phyloP scores from a whole-genome alignment of 805 yeast genomes.

The Schwanniomyces polymorphus region DNA sequence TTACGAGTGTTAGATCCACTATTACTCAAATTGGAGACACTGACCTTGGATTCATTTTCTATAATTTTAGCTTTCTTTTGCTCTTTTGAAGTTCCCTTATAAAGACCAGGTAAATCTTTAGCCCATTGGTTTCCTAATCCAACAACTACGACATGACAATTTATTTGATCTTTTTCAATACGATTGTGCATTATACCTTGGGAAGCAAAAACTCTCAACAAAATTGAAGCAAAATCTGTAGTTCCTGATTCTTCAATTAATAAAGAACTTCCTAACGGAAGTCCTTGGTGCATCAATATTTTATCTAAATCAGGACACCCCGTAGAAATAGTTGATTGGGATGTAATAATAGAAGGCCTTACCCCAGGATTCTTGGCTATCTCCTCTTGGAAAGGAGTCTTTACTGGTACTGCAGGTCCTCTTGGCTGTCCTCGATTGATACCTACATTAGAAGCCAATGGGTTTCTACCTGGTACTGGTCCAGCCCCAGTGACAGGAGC shows the following conservation, averaged over 20 bases:
- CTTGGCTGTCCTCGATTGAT: neutral
- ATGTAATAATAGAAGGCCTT: constrained; percentile 73
- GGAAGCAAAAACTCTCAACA: constrained; percentile 68
- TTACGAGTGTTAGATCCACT: constrained; percentile 6
- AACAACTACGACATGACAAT: constrained; percentile 64
- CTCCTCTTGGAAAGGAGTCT: neutral
- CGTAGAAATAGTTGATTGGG: constrained; percentile 76
- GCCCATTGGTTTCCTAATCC: constrained; percentile 62
- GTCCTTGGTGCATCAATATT: constrained; percentile 75
- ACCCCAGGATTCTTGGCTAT: constrained; percentile 51
- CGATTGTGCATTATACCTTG: constrained; percentile 75
- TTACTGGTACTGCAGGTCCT: constrained; percentile 1
- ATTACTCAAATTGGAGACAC: constrained; percentile 59
- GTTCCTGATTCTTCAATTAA: constrained; percentile 82
- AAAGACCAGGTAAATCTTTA: constrained; percentile 72
- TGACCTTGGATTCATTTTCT: constrained; percentile 59
- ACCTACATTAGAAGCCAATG: neutral
- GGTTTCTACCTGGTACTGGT: constrained; percentile 4
- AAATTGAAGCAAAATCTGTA: constrained; percentile 79
- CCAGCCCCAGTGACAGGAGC: neutral
- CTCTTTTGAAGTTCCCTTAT: constrained; percentile 66
- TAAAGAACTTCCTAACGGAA: constrained; percentile 74
- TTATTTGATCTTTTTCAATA: constrained; percentile 31
- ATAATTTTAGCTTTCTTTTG: constrained; percentile 58
- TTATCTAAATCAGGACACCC: constrained; percentile 78